Base-by-base conservation (phyloP, 2,329 filamentous ascomycete genomes). In the Rutstroemia sp. region DNA sequence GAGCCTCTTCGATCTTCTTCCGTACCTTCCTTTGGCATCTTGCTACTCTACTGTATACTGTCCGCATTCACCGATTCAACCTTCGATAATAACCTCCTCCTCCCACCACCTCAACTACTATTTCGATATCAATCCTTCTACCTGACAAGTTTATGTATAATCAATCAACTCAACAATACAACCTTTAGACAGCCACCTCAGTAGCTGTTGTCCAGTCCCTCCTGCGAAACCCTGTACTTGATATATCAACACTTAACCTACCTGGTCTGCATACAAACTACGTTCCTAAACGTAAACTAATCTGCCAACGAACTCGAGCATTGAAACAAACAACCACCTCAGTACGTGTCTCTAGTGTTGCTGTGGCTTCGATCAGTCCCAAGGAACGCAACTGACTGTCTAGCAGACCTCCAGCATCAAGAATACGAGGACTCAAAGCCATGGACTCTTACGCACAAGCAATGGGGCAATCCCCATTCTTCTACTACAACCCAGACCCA, bases 401-500 rank as follows among this genome's bases (percentile, higher is more conserved):
- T 40, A 34, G 21, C 59, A 66, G 58, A 62, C 56, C 49, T 21
- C 21, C 19, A 25, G 45, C 57, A 50, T 49, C 54, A 36, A 55
- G 42, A 58, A 57, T 46, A 51, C 38, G 42, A 54, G 57, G 17
- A 50, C 49, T 23, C 60, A 42, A 57, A 58, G 58, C 49, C 34
- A 70, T 70, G 69, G 68, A 70, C 58, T 65, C 65, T 62, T 68
- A 68, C 40, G 56, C 73, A 67, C 82, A 80, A 72, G 72, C 79
- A 67, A 82, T 88, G 78, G 83, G 80, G 60, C 86, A 88, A 74
- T 82, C 85, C 63, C 78, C 88, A 58, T 95, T 91, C 78, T 92
- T 88, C 80, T 94, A 92, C 79, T 95, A 92, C 77, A 86, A 83
- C 67, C 84, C 87, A 63, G 88, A 94, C 65, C 79, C 86, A 62